phyloP scores from a whole-genome alignment of 192 early-diverging fungal species.

The Chytriomyces confervae region DNA sequence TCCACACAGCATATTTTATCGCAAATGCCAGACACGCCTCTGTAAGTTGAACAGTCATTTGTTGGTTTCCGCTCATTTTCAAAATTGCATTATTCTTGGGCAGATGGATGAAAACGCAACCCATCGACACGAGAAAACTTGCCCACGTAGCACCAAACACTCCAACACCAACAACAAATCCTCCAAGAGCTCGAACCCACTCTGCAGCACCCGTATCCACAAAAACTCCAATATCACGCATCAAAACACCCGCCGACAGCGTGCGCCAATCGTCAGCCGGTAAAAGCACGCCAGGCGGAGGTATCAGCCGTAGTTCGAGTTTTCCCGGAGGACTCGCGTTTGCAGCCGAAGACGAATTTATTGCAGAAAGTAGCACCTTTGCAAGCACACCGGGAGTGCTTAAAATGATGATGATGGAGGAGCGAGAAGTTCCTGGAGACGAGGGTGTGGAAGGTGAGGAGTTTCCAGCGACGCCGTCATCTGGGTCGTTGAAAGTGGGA shows the following conservation, averaged over 20 bases:
- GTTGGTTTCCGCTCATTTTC: no score
- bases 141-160: background rate
- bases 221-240: background rate
- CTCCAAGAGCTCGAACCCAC: background rate
- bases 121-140: no score
- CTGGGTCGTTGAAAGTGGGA: no score
- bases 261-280: background rate
- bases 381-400: background rate
- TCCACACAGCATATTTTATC: conserved; percentile 6
- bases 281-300: background rate
- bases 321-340: background rate
- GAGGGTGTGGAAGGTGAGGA: no score
- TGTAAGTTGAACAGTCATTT: background rate
- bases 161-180: background rate
- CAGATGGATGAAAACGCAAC: background rate
- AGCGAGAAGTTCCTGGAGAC: no score
- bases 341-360: background rate
- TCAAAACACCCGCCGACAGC: conserved; percentile 12
- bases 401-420: background rate
- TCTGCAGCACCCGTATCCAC: background rate
- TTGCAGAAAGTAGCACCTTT: background rate
- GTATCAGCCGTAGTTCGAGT: background rate
- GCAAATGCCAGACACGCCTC: conserved; percentile 31
- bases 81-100: background rate
- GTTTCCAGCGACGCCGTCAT: no score